A percentile compares a stretch with the other conserved stretches of the same genome.
phyloP scores from a whole-genome alignment of 768 basidiomycete genomes.

The Saitozyma sp. region DNA sequence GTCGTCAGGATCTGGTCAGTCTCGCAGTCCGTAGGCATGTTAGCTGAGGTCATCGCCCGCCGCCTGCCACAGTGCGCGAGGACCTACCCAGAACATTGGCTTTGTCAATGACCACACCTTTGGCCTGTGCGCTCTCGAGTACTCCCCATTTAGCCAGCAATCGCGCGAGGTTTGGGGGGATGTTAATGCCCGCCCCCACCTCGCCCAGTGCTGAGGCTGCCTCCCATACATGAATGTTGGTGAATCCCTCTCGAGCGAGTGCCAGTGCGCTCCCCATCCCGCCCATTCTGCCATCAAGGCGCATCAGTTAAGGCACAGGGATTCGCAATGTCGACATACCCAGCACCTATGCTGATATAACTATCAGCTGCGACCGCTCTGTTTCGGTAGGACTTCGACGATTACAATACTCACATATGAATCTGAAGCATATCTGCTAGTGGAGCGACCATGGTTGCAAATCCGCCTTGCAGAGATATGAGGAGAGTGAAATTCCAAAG shows the following conservation, averaged over 20 bases:
- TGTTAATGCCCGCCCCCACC: constrained; percentile 55
- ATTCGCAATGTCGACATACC: too few relatives aligned
- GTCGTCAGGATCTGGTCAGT: constrained; percentile 50
- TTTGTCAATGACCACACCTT: constrained; percentile 46
- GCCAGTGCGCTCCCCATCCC: constrained; percentile 51
- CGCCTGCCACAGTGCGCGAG: not conserved
- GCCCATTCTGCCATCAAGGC: too few relatives aligned
- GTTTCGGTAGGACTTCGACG: too few relatives aligned
- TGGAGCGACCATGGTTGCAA: constrained; percentile 2
- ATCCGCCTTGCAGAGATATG: not conserved
- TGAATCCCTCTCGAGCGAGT: constrained; percentile 48
- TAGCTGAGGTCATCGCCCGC: too few relatives aligned
- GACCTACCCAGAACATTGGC: constrained; percentile 46
- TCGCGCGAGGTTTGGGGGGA: constrained; percentile 53
- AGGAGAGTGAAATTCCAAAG: not conserved
- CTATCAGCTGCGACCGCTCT: too few relatives aligned
- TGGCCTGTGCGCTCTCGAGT: constrained; percentile 40
- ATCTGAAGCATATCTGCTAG: constrained; percentile 1
- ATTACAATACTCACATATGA: constrained; percentile 1
- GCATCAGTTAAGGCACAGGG: too few relatives aligned
- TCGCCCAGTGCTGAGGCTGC: constrained; percentile 47
- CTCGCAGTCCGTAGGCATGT: constrained; percentile 31
- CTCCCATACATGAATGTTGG: constrained; percentile 51
- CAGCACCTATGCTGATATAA: constrained; percentile 6
- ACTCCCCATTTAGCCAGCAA: constrained; percentile 50